Evolutionary conservation across 345 rosid species (phyloP).

Genomic region (Gossypium stocksii): DNA sequence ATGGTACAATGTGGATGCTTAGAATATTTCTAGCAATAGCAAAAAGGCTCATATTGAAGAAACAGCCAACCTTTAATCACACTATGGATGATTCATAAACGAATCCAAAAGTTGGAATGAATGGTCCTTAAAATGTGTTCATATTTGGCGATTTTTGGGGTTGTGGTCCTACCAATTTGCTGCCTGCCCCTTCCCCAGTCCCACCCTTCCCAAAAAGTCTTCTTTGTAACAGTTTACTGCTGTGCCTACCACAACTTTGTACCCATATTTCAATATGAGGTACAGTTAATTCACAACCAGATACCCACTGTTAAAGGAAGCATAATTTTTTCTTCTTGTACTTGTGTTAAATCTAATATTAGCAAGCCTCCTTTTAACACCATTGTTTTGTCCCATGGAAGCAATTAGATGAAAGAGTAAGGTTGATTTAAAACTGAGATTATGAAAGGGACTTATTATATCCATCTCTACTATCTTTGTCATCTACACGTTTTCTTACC

Average conservation of each 20-base stretch:
- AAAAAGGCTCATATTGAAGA: not conserved
- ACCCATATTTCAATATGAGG: too few relatives aligned
- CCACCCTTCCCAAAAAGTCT: not conserved
- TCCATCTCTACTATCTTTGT: not conserved
- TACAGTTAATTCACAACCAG: too few relatives aligned
- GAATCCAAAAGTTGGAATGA: slow-evolving; percentile 21
- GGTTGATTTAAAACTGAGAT: not conserved
- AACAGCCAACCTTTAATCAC: not conserved
- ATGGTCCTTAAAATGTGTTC: slow-evolving; percentile 21
- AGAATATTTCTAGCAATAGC: not conserved
- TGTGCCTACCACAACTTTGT: too few relatives aligned
- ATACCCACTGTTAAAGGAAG: not conserved
- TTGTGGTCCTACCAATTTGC: slow-evolving; percentile 34
- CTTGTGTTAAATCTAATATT: not conserved
- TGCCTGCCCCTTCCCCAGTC: not conserved
- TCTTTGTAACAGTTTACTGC: slow-evolving; percentile 10
- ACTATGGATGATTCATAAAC: slow-evolving; percentile 13
- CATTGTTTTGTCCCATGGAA: not conserved
- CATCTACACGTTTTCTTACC: not conserved
- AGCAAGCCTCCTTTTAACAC: not conserved
- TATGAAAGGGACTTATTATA: not conserved
- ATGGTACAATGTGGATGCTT: not conserved
- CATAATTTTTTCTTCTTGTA: not conserved
- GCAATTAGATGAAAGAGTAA: not conserved
- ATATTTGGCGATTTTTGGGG: slow-evolving; percentile 18